A percentile compares a stretch with the other conserved stretches of the same genome.
Evolutionary conservation across 148 eudicot genomes (phyloP).

Genomic region (Fagopyrum esculentum): DNA sequence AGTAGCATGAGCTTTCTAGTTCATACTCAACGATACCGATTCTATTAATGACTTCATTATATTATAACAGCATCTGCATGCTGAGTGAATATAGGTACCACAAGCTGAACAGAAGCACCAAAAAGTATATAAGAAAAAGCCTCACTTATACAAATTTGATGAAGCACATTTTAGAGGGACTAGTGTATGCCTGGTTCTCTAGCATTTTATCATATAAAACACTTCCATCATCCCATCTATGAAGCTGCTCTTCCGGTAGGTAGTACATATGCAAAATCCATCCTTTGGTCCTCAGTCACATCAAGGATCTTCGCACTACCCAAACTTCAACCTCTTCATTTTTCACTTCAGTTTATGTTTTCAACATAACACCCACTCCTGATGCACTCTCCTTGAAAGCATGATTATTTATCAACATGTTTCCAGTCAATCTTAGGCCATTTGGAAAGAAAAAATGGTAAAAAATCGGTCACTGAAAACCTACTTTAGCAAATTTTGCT

Average conservation of each 20-base stretch:
- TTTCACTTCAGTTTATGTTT: not conserved
- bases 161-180: too few species aligned
- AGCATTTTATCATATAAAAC: too few species aligned
- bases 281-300: not conserved
- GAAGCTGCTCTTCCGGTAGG: not conserved
- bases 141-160: not conserved
- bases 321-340: not conserved
- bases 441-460: too few species aligned
- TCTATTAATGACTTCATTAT: not conserved
- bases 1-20: not conserved
- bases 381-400: not conserved
- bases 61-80: not conserved
- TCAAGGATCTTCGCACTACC: too few species aligned
- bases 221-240: too few species aligned
- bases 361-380: not conserved
- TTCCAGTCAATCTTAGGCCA: too few species aligned
- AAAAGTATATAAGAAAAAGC: not conserved
- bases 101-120: not conserved
- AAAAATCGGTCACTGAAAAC: too few species aligned
- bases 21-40: not conserved
- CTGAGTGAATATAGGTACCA: too few species aligned
- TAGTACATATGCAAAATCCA: not conserved
- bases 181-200: too few species aligned
- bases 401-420: too few species aligned
- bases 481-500: too few species aligned